Percentiles rank a stretch among this genome's conserved stretches.
Conservation (phyloP, 2,329 filamentous ascomycete species). For the Colletotrichum phormii region DNA sequence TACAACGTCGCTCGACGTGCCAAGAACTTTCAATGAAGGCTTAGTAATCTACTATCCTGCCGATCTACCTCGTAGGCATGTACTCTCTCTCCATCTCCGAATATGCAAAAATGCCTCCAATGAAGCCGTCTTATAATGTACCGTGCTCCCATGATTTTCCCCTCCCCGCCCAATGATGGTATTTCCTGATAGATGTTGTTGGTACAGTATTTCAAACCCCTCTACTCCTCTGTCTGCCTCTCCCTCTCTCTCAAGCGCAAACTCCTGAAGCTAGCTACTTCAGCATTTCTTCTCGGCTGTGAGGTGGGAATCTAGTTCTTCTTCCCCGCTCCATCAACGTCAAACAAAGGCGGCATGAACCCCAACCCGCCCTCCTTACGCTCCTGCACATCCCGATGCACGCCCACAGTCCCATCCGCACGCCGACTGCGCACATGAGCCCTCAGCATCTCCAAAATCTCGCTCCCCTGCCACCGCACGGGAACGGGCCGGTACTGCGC, state of each 20-base stretch:
- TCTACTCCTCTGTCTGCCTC: background rate
- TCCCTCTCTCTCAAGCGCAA: too few relatives aligned
- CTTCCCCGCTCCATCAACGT: conserved; percentile 28
- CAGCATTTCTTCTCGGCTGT: background rate
- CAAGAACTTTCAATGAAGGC: conserved; percentile 1
- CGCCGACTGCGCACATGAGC: conserved; percentile 79
- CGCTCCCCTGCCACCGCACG: conserved; percentile 83
- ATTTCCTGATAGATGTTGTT: conserved; percentile 12
- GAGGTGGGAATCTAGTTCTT: background rate
- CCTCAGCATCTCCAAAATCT: conserved; percentile 81
- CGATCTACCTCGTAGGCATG: background rate
- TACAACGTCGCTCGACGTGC: background rate
- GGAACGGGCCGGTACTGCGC: conserved; percentile 94
- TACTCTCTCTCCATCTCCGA: background rate
- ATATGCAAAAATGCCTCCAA: background rate
- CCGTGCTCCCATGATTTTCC: background rate
- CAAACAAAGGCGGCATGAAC: conserved; percentile 65
- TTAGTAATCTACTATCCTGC: background rate
- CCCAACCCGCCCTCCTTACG: conserved; percentile 59
- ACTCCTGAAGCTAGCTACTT: background rate
- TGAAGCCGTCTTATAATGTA: background rate
- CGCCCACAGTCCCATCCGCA: conserved; percentile 50
- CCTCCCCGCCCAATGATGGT: background rate
- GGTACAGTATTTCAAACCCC: background rate
- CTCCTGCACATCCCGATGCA: conserved; percentile 39